These are phyloP conservation scores for Phytopythium mirpurense DNA, from an alignment of 352 stramenopile genomes.

Conservation along the genomic window DNA sequence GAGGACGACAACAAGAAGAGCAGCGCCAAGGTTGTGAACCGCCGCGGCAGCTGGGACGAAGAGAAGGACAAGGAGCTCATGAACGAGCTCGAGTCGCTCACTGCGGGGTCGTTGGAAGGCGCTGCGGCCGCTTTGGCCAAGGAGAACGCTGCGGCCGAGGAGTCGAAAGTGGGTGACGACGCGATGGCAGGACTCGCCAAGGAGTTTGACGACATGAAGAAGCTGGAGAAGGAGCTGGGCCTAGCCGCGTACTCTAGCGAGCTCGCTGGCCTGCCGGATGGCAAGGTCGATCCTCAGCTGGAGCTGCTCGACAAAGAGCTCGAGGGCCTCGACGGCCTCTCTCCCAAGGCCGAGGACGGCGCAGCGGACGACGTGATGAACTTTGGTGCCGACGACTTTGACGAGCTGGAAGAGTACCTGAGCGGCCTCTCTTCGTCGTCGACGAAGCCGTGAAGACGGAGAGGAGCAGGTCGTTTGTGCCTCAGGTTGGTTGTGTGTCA, in stretches of 20 bases:
- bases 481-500: neutral
- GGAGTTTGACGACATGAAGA: conserved; percentile 82
- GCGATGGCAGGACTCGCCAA: conserved; percentile 43
- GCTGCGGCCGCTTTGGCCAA: conserved; percentile 27
- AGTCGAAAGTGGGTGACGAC: conserved; percentile 17
- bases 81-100: conserved; percentile 81
- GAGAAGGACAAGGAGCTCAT: conserved; percentile 85
- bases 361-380: conserved; percentile 68
- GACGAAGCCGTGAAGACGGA: conserved; percentile 16
- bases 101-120: conserved; percentile 44
- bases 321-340: conserved; percentile 51
- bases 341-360: conserved; percentile 34
- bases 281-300: conserved; percentile 54
- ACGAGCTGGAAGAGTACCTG: conserved; percentile 85
- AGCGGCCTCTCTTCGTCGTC: conserved; percentile 62
- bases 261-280: conserved; percentile 31
- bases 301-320: conserved; percentile 74
- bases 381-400: conserved; percentile 85
- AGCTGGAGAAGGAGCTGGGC: conserved; percentile 78
- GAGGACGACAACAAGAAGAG: conserved; percentile 51
- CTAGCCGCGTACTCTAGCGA: conserved; percentile 56
- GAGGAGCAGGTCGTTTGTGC: neutral
- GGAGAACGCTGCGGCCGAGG: conserved; percentile 31
- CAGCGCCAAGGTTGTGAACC: conserved; percentile 32
- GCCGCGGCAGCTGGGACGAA: conserved; percentile 79